These are phyloP conservation scores for Colletotrichum euphorbiae DNA, from an alignment of 2,329 filamentous ascomycete genomes.

Conservation along the genomic window DNA sequence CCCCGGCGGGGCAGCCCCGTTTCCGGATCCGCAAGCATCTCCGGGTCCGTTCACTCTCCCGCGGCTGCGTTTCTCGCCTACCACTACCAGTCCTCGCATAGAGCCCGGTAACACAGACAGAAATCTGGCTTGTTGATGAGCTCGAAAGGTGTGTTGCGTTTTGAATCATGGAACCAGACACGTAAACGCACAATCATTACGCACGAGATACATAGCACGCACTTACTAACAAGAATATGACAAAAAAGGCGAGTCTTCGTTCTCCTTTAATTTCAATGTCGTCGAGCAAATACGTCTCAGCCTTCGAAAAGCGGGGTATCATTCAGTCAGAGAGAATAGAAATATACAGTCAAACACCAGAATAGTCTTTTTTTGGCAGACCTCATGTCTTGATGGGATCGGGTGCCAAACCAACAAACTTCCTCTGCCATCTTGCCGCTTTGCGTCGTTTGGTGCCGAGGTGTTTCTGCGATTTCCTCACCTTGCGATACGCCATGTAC, in stretches of 20 bases:
- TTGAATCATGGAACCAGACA: too few species aligned
- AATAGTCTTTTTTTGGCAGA: too few species aligned
- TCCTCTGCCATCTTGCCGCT: not conserved
- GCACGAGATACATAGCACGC: too few species aligned
- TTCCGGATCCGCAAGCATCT: constrained; percentile 43
- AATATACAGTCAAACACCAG: not conserved
- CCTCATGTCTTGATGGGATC: not conserved
- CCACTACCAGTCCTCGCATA: constrained; percentile 50
- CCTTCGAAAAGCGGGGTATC: not conserved
- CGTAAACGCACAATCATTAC: too few species aligned
- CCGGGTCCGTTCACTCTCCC: constrained; percentile 48
- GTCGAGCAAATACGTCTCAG: too few species aligned
- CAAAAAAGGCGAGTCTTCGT: too few species aligned
- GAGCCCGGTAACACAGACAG: constrained; percentile 41
- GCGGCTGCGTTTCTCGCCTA: constrained; percentile 53
- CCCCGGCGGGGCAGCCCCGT: too few species aligned
- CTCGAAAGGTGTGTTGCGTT: too few species aligned
- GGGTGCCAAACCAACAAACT: constrained; percentile 14
- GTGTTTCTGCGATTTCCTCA: constrained; percentile 1
- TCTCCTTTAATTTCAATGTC: too few species aligned
- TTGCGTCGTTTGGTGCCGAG: constrained; percentile 5
- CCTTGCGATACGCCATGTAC: constrained; percentile 6
- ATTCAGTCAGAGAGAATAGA: not conserved
- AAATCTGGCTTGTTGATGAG: not conserved
- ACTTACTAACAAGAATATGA: too few species aligned